These are phyloP conservation scores for Arthroderma uncinatum DNA, from an alignment of 2,329 filamentous ascomycete species.

Conservation along the genomic window DNA sequence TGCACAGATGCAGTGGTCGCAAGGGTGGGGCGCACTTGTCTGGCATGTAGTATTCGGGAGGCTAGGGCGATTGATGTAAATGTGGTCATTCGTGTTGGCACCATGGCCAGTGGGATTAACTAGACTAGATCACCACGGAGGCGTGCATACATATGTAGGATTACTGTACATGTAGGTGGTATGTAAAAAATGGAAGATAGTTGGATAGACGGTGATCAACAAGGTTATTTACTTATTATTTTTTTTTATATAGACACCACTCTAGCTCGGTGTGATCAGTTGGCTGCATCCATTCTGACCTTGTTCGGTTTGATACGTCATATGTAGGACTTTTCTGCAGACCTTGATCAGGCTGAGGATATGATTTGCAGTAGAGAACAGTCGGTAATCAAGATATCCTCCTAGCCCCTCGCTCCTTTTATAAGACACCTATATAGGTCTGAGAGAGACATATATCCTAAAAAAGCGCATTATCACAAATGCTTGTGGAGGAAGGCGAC, in stretches of 20 bases:
- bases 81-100: slow-evolving; percentile 31
- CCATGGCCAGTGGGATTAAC: neutral
- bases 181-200: neutral
- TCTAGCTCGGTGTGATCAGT: too few species aligned
- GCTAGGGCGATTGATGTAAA: slow-evolving; percentile 31
- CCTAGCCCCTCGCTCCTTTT: neutral
- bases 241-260: too few species aligned
- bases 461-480: slow-evolving; percentile 15
- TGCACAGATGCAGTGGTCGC: slow-evolving; percentile 34
- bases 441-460: neutral
- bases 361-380: too few species aligned
- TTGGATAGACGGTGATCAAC: neutral
- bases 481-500: slow-evolving; percentile 23
- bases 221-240: too few species aligned
- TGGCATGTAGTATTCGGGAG: slow-evolving; percentile 35
- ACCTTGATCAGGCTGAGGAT: too few species aligned
- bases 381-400: neutral
- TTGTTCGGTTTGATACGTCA: too few species aligned
- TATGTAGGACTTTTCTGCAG: too few species aligned
- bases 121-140: neutral
- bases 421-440: neutral
- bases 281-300: too few species aligned
- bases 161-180: neutral
- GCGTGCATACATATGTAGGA: neutral
- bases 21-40: slow-evolving; percentile 28